These are phyloP conservation scores for Nyssa sinensis DNA, from an alignment of 148 eudicot genomes.

Conservation along the genomic window DNA sequence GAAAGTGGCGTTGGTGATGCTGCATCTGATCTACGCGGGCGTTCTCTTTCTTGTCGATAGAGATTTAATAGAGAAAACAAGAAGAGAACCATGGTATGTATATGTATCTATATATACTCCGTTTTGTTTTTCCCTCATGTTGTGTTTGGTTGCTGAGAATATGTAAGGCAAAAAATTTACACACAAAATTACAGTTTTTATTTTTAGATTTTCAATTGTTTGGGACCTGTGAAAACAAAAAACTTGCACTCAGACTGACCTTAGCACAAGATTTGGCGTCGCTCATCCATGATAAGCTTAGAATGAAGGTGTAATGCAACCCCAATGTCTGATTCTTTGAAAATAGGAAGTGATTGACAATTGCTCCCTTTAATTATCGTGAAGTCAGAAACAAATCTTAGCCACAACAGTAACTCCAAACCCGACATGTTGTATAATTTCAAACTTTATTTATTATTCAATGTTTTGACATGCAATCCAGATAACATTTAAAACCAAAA, in stretches of 20 bases:
- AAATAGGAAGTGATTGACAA: neutral
- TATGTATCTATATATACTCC: neutral
- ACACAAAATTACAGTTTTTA: neutral
- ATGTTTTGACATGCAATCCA: neutral
- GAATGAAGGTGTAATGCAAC: neutral
- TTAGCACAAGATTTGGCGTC: neutral
- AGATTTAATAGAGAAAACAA: conserved; percentile 47
- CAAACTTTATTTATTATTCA: neutral
- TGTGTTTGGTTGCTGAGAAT: neutral
- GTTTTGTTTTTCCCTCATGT: too few species aligned
- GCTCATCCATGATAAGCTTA: neutral
- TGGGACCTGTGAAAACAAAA: neutral
- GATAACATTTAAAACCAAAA: neutral
- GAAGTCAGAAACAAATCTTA: neutral
- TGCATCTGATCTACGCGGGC: conserved; percentile 60
- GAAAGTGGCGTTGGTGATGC: conserved; percentile 56
- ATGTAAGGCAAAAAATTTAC: neutral
- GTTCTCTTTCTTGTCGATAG: conserved; percentile 49
- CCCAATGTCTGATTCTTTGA: neutral
- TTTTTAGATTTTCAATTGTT: too few species aligned
- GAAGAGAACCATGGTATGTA: conserved; percentile 60
- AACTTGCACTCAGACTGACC: neutral
- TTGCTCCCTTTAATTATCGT: too few species aligned
- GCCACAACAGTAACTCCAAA: neutral
- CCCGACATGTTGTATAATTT: neutral